Conservation (phyloP, 2,329 filamentous ascomycete species). For the Cytospora mali region DNA sequence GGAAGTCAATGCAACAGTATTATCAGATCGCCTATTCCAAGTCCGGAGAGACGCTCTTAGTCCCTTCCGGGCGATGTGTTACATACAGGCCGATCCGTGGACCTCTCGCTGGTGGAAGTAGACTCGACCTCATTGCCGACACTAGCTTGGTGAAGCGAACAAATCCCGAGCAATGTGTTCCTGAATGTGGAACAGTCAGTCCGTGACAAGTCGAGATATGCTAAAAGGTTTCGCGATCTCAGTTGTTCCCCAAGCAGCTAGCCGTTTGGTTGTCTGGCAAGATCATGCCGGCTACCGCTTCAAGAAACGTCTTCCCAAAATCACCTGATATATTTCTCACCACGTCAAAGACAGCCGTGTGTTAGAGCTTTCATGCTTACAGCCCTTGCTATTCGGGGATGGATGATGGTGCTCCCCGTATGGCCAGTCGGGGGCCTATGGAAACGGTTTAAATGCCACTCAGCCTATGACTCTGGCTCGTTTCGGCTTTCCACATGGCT, state of each 20-base stretch:
- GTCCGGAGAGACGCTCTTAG: neutral
- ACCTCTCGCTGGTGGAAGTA: neutral
- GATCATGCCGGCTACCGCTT: conserved; percentile 20
- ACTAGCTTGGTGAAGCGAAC: conserved; percentile 10
- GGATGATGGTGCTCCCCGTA: neutral
- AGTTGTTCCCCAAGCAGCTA: conserved; percentile 2
- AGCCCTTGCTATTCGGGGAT: too few species aligned
- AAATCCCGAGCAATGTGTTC: conserved; percentile 14
- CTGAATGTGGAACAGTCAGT: conserved; percentile 18
- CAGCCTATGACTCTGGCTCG: neutral
- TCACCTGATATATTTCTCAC: neutral
- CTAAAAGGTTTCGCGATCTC: conserved; percentile 20
- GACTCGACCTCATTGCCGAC: neutral
- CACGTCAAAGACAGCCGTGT: neutral
- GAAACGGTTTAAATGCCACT: too few species aligned
- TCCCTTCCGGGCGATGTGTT: neutral
- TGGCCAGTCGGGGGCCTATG: neutral
- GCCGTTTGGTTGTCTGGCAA: conserved; percentile 18
- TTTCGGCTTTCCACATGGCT: neutral
- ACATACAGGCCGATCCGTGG: neutral
- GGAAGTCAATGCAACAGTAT: conserved; percentile 5
- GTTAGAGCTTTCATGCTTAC: too few species aligned
- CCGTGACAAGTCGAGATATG: neutral
- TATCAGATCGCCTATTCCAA: conserved; percentile 11
- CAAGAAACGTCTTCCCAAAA: conserved; percentile 6